Base-by-base conservation (phyloP, 148 eudicot genomes). In the Polygonum aviculare region DNA sequence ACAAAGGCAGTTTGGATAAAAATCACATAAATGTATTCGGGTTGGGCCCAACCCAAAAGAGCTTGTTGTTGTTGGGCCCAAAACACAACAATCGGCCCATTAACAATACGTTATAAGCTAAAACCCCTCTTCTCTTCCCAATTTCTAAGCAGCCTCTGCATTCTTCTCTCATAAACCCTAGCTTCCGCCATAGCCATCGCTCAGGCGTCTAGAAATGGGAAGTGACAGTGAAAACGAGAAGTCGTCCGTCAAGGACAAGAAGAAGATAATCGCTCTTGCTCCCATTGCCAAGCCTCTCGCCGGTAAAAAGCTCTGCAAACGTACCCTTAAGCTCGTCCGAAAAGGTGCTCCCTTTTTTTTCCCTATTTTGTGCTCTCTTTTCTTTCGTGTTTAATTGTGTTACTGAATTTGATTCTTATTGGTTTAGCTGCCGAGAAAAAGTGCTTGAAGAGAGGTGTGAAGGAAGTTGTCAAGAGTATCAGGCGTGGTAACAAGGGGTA, bases 231-330 rank as follows among this genome's bases (percentile, higher is more conserved):
- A 94, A 81, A 80, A 78, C 35, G 98, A 94, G 77, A 90, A 88
- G 83, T 73, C 80, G 83, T 73, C 80, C 19, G 88, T 80, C 79
- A 90, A 94, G 83, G 72, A 67, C 44, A 92, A 83, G 87, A 94
- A 92, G 87, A 87, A 85, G 84, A 33, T 83, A 26, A 16, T 77
- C 9, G 80, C 92, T 52, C 77, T 94, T 38, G 89, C 98, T 16
- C 97, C 98, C 36, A 94, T 91, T 67, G 97, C 98, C 38, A 89
- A 94, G 72, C 98, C 98, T 15, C 90, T 94, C 4, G 97, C 98
- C 26, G 93, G 98, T n/a, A 94, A 94, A 77, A 94, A 94, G 82
- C 97, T 94, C 55, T 80, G 85, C 85, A 94, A 91, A 79, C 91
- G 87, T 73, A 86, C 97, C 45, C 84, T 92, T 78, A 94, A 92